These are phyloP conservation scores for Lineolata rhizophorae DNA, from an alignment of 495 filamentous ascomycete genomes.

Conservation along the genomic window DNA sequence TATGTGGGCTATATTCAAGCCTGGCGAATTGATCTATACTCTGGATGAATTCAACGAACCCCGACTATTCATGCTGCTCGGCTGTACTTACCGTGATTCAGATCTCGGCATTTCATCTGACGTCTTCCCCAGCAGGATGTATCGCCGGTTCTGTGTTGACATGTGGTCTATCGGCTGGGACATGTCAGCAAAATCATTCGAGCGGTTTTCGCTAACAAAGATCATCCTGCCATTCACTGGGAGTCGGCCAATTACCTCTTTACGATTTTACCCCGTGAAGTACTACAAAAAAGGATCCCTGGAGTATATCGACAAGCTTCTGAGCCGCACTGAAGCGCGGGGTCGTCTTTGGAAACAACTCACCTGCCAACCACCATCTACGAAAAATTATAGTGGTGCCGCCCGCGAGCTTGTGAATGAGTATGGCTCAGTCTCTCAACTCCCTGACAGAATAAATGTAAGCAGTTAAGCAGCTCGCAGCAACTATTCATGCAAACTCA, in stretches of 20 bases:
- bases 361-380: neutral
- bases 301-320: neutral
- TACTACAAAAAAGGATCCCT: neutral
- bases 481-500: too few species aligned
- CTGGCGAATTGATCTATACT: neutral
- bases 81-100: neutral
- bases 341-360: constrained; percentile 1
- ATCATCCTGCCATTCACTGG: neutral
- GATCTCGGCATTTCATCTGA: too few species aligned
- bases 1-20: constrained; percentile 2
- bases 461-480: too few species aligned
- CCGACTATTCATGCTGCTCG: neutral
- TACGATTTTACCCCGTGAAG: constrained; percentile 1
- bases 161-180: constrained; percentile 2
- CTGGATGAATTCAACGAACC: neutral
- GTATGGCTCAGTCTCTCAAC: too few species aligned
- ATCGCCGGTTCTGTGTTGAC: constrained; percentile 1
- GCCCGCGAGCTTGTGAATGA: neutral
- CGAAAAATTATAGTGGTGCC: neutral
- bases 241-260: neutral
- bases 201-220: neutral
- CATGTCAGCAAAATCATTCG: neutral
- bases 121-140: too few species aligned
- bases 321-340: neutral
- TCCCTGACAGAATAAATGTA: too few species aligned